Percentiles rank a stretch among this genome's conserved stretches.
Conservation (phyloP, 345 rosid genomes). For the Jatropha curcas region DNA sequence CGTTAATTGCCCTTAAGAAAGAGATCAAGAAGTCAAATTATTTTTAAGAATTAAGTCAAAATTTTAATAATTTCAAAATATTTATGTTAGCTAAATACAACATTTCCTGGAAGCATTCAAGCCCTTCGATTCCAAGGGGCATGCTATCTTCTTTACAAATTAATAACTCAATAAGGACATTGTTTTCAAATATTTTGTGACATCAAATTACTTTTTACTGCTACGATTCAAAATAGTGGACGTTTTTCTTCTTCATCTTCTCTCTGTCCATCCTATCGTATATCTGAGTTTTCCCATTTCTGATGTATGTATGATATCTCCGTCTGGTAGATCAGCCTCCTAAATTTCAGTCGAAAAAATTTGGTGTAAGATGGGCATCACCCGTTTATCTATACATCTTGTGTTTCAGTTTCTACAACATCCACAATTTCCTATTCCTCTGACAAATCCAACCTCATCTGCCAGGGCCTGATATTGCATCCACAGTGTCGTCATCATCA, state of each 20-base stretch:
- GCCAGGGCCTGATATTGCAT: slow-evolving; percentile 23
- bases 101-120: too few relatives aligned
- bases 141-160: too few relatives aligned
- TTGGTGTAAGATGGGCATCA: background rate
- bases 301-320: background rate
- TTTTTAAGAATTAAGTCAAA: too few relatives aligned
- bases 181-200: too few relatives aligned
- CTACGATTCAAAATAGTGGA: background rate
- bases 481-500: slow-evolving; percentile 25
- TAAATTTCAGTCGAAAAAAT: background rate
- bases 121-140: too few relatives aligned
- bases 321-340: slow-evolving; percentile 10
- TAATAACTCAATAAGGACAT: too few relatives aligned
- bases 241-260: background rate
- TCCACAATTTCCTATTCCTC: background rate
- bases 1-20: too few relatives aligned
- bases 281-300: slow-evolving; percentile 8
- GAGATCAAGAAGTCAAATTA: too few relatives aligned
- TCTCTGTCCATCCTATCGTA: background rate
- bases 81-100: too few relatives aligned
- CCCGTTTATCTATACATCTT: slow-evolving; percentile 28
- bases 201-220: background rate
- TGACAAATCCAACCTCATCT: slow-evolving; percentile 29
- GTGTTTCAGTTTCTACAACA: slow-evolving; percentile 17
- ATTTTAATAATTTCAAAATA: too few relatives aligned